Evolutionary conservation across 345 rosid species (phyloP).

Genomic region (Gossypium anomalum): DNA sequence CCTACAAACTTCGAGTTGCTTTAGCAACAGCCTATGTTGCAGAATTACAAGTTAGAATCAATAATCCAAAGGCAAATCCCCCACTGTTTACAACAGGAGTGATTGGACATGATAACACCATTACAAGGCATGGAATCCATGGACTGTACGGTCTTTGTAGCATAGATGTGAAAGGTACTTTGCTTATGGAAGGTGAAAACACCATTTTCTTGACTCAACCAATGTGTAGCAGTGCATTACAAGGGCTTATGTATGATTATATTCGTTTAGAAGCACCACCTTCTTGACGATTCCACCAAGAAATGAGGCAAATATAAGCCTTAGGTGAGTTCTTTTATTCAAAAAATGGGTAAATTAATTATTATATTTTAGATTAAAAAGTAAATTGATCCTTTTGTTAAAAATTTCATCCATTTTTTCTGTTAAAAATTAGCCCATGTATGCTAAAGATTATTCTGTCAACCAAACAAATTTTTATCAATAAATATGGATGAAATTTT

Average conservation of each 20-base stretch:
- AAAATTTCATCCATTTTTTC: too few species aligned
- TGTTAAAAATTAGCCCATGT: too few species aligned
- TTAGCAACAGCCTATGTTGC: slow-evolving; percentile 53
- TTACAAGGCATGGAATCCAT: slow-evolving; percentile 64
- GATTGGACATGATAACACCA: slow-evolving; percentile 62
- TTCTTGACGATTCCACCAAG: neutral
- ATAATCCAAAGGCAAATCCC: slow-evolving; percentile 24
- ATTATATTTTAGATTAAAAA: too few species aligned
- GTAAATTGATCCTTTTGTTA: too few species aligned
- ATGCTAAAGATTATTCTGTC: too few species aligned
- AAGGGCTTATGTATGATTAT: slow-evolving; percentile 63
- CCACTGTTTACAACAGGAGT: slow-evolving; percentile 48
- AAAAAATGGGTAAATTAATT: too few species aligned
- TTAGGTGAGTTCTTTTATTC: too few species aligned
- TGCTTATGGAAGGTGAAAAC: slow-evolving; percentile 39
- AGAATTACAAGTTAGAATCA: slow-evolving; percentile 44
- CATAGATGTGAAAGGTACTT: slow-evolving; percentile 30
- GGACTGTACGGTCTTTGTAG: slow-evolving; percentile 50
- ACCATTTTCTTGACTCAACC: slow-evolving; percentile 47
- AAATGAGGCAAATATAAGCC: too few species aligned
- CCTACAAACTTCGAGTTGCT: slow-evolving; percentile 47
- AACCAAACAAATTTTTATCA: too few species aligned
- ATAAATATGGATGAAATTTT: too few species aligned
- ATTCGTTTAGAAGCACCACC: slow-evolving; percentile 53
- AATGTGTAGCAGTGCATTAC: slow-evolving; percentile 29